Base-by-base conservation (phyloP, 306 rosid species). In the Ammopiptanthus mongolicus region DNA sequence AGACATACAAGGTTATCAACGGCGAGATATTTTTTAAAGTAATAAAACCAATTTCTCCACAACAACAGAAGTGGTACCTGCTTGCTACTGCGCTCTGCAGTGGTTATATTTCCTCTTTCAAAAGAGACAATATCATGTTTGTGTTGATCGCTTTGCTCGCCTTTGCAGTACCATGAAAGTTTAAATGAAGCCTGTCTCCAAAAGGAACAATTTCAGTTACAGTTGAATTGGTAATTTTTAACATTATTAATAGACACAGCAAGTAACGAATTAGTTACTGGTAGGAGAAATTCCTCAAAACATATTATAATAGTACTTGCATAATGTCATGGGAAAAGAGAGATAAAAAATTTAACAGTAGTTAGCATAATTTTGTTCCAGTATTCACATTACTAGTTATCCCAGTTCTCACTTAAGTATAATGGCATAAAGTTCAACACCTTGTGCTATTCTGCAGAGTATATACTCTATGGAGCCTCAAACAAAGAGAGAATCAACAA, bases 71-170 rank as follows among this genome's bases (percentile, higher is more conserved):
- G 68, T 19, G 56, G 72, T 83, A 92, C 99, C 96, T 95, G 99
- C 89, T 81, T 90, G 87, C 97, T 95, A 80, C 97, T 95, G 74
- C 96, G 97, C 85, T 87, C 93, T 65, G 99, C 93, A 69, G 99
- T 92, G 67, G 93, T 92, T 80, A 95, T 95, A 76, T 95, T 92
- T 83, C 99, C 97, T 83, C 81, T 87, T 83, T 95, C 97, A 69
- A 95, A 95, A 70, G 97, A 95, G 76, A 95, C 97, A 44, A 92
- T 70, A 74, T 95, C 98, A 75, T 95, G 99, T 83, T 92, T 87
- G 84, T 90, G 87, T 75, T 91, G 96, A 81, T 92, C 96, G 86
- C 91, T 95, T 65, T 85, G 72, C 22, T 90, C 93, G 6, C 97
- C 96, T 73, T 92, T 90, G 88, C 92, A 92, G 77, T 74, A 84